Evolutionary conservation across 2,329 filamentous ascomycete genomes (phyloP).

Genomic region (Didymosphaeria variabile): DNA sequence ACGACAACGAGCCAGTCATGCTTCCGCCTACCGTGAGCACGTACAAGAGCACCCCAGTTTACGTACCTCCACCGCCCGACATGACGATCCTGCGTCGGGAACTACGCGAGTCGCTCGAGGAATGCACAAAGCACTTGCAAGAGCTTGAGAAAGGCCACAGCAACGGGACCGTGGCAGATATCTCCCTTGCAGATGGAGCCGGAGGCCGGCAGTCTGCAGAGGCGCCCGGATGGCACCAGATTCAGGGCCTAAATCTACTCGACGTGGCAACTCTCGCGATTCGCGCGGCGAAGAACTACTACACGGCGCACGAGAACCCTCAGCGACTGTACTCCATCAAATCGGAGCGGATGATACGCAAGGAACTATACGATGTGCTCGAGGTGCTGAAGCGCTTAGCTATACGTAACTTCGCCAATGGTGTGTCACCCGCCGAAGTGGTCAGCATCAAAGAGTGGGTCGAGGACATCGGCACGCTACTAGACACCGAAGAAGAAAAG

Average conservation of each 20-base stretch:
- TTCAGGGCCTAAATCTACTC: constrained; percentile 90
- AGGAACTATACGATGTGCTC: constrained; percentile 84
- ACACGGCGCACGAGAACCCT: constrained; percentile 89
- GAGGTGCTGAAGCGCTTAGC: constrained; percentile 94
- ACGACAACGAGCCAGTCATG: constrained; percentile 77
- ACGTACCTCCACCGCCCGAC: constrained; percentile 83
- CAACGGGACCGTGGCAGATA: constrained; percentile 4
- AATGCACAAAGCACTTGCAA: constrained; percentile 73
- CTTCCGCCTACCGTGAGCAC: constrained; percentile 97
- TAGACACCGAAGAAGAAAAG: constrained; percentile 78
- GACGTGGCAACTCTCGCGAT: constrained; percentile 97
- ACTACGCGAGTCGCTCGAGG: constrained; percentile 72
- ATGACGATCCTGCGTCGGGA: constrained; percentile 78
- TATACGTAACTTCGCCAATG: constrained; percentile 82
- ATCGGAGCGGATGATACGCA: constrained; percentile 83
- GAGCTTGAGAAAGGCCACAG: constrained; percentile 60
- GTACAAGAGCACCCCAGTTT: constrained; percentile 85
- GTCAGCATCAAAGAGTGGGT: constrained; percentile 83
- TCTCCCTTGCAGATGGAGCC: constrained; percentile 19
- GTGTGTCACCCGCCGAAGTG: constrained; percentile 80
- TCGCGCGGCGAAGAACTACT: constrained; percentile 93
- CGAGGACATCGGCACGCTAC: constrained; percentile 76
- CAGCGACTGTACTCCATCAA: constrained; percentile 87
- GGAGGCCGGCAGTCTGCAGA: constrained; percentile 34
- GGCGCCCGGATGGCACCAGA: constrained; percentile 78